Conservation (phyloP, 192 early-diverging fungal species). For the Glomus cerebriforme region DNA sequence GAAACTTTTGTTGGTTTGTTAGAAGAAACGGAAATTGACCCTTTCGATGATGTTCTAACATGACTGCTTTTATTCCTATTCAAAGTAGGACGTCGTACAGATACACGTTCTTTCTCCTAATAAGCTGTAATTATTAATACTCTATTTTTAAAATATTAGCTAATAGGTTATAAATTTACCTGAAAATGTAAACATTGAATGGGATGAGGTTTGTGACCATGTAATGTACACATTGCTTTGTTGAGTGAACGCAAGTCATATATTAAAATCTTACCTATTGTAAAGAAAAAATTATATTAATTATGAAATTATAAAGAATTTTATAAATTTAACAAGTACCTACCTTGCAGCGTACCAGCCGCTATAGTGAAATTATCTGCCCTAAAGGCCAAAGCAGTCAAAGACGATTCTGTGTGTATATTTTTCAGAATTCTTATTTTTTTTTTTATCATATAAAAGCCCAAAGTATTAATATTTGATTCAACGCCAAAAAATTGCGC, state of each 20-base stretch:
- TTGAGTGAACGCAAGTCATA: slow-evolving; percentile 45
- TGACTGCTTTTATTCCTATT: slow-evolving; percentile 1
- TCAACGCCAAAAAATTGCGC: neutral
- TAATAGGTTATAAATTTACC: neutral
- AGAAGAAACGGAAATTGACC: neutral
- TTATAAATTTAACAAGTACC: neutral
- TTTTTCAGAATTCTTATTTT: slow-evolving; percentile 39
- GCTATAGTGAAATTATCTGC: slow-evolving; percentile 47
- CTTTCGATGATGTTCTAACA: slow-evolving; percentile 9
- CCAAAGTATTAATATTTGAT: neutral
- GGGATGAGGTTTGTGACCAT: slow-evolving; percentile 13
- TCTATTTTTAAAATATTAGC: neutral
- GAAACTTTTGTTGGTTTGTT: neutral
- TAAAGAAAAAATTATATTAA: neutral
- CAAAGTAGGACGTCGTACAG: neutral
- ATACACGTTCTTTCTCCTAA: slow-evolving; percentile 2
- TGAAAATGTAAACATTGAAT: slow-evolving; percentile 37
- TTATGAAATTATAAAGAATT: neutral
- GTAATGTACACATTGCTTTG: slow-evolving; percentile 35
- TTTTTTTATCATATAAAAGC: neutral
- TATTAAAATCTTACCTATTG: slow-evolving; percentile 37
- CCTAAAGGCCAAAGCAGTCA: slow-evolving; percentile 45
- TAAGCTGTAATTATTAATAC: neutral
- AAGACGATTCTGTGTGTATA: slow-evolving; percentile 37
- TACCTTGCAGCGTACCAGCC: slow-evolving; percentile 43